Base-by-base conservation (phyloP, 2,329 filamentous ascomycete genomes). In the Venturia pyrina region DNA sequence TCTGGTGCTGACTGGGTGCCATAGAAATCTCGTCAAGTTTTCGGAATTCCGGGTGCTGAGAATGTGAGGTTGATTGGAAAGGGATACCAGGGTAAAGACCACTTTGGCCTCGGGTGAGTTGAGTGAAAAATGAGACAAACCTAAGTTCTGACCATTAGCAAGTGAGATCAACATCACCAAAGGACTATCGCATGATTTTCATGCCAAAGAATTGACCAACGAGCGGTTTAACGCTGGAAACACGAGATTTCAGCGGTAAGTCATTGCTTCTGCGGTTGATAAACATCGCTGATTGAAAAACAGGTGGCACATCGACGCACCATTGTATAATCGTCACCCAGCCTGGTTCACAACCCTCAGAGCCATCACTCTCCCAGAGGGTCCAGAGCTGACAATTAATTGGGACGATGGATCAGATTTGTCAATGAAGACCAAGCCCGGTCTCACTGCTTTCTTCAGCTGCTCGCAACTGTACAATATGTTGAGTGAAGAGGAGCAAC, bases 241-340 rank as follows among this genome's bases (percentile, higher is more conserved):
- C 56, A 80, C 78, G 0, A 77, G 79, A 21, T 81, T 81, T 66
- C 79, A 56, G 28, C 17, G 50, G 50, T 56, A 15, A 34, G 50
- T 56, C 44, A 5, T 48, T 56, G 7, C 24, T 3, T 56, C 5
- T 15, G 24, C 50, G 10, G 21, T 5, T 19, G 50, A 1, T 8
- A 17, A 56, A 24, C n/a, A 11, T 21, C n/a, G 44, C 24, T 56
- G 50, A 56, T 56, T 34, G 15, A 15, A 6, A 15, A 28, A 81
- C 60, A 72, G 77, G 34, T 81, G 79, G 79, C 79, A 81, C 67
- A 78, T 81, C n/a, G 79, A 82, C 66, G 80, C 78, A 8, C 78
- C 79, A 1, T 72, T 80, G 1, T 80, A 79, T 67, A 75, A 69
- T 3, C 72, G 75, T 5, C 75, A 80, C 37, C 78, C 78, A 0